phyloP scores from a whole-genome alignment of 2,329 filamentous ascomycete species.

The Blumeriella jaapii region DNA sequence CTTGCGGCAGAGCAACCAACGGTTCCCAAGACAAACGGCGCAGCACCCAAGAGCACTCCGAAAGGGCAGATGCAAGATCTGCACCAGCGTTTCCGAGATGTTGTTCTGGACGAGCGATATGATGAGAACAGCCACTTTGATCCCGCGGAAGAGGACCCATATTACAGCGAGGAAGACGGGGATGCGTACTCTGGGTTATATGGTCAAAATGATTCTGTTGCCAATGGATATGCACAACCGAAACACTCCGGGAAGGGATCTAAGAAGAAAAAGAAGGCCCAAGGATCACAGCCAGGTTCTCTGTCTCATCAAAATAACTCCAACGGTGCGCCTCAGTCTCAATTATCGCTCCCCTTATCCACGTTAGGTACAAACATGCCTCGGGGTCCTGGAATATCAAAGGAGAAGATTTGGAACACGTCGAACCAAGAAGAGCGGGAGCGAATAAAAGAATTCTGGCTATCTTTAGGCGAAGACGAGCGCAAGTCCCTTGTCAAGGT shows the following conservation, averaged over 20 bases:
- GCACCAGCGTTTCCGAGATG: slow-evolving; percentile 22
- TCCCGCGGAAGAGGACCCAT: slow-evolving; percentile 39
- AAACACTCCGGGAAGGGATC: slow-evolving; percentile 26
- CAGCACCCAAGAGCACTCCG: slow-evolving; percentile 9
- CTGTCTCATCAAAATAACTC: slow-evolving; percentile 20
- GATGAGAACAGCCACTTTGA: slow-evolving; percentile 29
- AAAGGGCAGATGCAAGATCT: slow-evolving; percentile 22
- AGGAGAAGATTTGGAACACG: slow-evolving; percentile 95
- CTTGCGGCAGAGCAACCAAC: slow-evolving; percentile 24
- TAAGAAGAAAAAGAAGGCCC: slow-evolving; percentile 32
- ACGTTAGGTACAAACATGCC: slow-evolving; percentile 32
- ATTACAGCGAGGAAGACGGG: slow-evolving; percentile 44
- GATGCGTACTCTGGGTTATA: slow-evolving; percentile 27
- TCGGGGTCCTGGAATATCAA: slow-evolving; percentile 27
- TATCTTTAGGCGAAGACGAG: slow-evolving; percentile 86
- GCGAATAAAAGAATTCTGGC: slow-evolving; percentile 97
- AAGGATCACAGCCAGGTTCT: slow-evolving; percentile 11
- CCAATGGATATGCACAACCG: slow-evolving; percentile 24
- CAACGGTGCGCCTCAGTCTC: slow-evolving; percentile 23
- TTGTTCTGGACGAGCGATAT: slow-evolving; percentile 20
- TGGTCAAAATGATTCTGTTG: slow-evolving; percentile 23
- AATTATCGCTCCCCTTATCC: slow-evolving; percentile 26
- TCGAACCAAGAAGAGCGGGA: slow-evolving; percentile 89
- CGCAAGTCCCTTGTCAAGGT: slow-evolving; percentile 93
- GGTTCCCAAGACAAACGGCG: slow-evolving; percentile 16